phyloP scores from a whole-genome alignment of 164 flowering plant species.

The Akebia trifoliata region DNA sequence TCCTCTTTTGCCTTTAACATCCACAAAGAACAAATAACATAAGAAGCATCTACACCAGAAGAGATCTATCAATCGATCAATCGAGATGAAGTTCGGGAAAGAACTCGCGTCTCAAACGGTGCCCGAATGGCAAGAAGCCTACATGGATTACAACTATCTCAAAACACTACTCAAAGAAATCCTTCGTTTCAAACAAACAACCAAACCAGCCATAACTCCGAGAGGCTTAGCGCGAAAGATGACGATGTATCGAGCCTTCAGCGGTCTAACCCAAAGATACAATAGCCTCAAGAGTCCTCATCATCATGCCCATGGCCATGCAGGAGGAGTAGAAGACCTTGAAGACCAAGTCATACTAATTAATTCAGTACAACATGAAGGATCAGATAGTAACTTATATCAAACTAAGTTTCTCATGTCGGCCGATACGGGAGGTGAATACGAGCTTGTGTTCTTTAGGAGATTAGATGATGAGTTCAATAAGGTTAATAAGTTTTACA shows the following conservation, averaged over 20 bases:
- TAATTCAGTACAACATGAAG: background rate
- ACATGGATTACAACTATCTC: conserved; percentile 41
- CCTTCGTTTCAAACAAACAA: background rate
- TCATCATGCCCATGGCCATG: background rate
- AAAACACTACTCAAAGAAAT: conserved; percentile 23
- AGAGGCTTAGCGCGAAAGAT: conserved; percentile 11
- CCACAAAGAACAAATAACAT: too few relatives aligned
- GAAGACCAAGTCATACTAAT: conserved; percentile 22
- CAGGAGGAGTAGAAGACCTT: conserved; percentile 4
- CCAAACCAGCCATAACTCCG: background rate
- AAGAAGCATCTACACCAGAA: too few relatives aligned
- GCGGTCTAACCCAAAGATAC: conserved; percentile 20
- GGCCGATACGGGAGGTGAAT: conserved; percentile 48
- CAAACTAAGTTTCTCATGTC: conserved; percentile 51
- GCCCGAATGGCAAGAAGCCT: conserved; percentile 71
- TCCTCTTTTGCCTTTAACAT: too few relatives aligned
- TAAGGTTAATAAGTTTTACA: conserved; percentile 53
- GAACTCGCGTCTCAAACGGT: conserved; percentile 62
- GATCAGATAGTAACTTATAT: conserved; percentile 9
- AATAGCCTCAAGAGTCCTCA: background rate
- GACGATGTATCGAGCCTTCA: conserved; percentile 26
- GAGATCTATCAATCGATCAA: too few relatives aligned
- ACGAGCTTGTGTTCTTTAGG: conserved; percentile 48
- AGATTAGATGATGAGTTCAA: conserved; percentile 72
- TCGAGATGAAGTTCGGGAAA: conserved; percentile 82